Conservation (phyloP, 164 flowering plant species). For the Cinnamomum micranthum region DNA sequence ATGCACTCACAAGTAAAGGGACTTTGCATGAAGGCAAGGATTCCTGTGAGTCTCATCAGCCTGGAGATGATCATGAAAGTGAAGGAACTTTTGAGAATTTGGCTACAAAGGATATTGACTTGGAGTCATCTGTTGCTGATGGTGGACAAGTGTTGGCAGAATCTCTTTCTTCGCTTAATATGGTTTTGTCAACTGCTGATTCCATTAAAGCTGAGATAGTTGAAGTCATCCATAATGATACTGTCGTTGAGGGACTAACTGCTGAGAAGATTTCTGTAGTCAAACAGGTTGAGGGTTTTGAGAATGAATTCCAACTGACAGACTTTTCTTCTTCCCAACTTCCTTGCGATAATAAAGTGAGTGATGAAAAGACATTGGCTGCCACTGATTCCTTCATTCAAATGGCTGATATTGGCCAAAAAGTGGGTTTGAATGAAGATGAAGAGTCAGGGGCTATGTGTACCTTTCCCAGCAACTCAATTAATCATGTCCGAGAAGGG, state of each 20-base stretch:
- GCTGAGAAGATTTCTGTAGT: constrained; percentile 10
- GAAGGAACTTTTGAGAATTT: constrained; percentile 14
- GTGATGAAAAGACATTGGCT: constrained; percentile 10
- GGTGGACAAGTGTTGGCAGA: background rate
- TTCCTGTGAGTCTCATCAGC: background rate
- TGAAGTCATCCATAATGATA: constrained; percentile 22
- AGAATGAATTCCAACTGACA: background rate
- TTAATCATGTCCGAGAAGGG: constrained; percentile 21
- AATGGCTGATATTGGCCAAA: constrained; percentile 10
- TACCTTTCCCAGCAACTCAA: constrained; percentile 16
- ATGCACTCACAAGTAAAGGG: constrained; percentile 5
- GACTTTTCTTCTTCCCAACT: constrained; percentile 10
- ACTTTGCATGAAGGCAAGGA: background rate
- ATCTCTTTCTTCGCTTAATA: constrained; percentile 8
- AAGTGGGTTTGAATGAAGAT: constrained; percentile 19
- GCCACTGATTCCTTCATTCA: constrained; percentile 11
- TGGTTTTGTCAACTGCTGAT: constrained; percentile 8
- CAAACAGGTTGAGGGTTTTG: constrained; percentile 14
- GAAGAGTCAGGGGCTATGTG: constrained; percentile 10
- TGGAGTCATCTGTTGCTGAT: background rate
- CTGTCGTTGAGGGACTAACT: constrained; percentile 5
- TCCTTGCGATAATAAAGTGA: constrained; percentile 3
- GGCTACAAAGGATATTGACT: constrained; percentile 10
- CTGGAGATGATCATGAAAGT: constrained; percentile 8
- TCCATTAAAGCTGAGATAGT: constrained; percentile 19